Conservation (phyloP, 768 basidiomycete species). For the Rubroboletus pulcherrimus region DNA sequence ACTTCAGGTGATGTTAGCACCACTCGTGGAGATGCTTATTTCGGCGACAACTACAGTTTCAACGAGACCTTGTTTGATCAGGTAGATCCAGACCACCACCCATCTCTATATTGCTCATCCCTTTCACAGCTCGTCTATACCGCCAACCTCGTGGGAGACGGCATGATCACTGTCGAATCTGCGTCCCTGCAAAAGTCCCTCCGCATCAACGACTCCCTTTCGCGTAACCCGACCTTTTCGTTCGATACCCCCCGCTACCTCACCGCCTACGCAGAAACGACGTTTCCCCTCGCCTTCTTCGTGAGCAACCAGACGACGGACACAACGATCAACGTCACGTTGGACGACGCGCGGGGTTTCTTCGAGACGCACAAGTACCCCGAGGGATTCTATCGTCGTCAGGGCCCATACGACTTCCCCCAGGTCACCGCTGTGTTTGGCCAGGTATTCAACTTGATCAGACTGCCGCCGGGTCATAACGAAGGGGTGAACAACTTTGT, state of each 20-base stretch:
- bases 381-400: constrained; percentile 20
- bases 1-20: constrained; percentile 23
- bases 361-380: constrained; percentile 17
- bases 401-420: constrained; percentile 8
- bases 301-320: constrained; percentile 19
- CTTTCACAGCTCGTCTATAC: constrained; percentile 11
- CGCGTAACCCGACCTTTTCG: constrained; percentile 20
- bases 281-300: constrained; percentile 24
- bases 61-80: constrained; percentile 25
- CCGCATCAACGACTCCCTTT: constrained; percentile 27
- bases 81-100: background rate
- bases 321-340: constrained; percentile 14
- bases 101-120: background rate
- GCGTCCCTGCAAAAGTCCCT: constrained; percentile 17
- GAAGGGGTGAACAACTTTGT: constrained; percentile 20
- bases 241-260: constrained; percentile 21
- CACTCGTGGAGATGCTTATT: constrained; percentile 24
- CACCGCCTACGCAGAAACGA: constrained; percentile 22
- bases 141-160: constrained; percentile 19
- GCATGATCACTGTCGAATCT: constrained; percentile 20
- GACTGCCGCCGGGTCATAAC: constrained; percentile 14
- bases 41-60: constrained; percentile 23
- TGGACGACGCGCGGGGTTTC: constrained; percentile 21
- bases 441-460: background rate
- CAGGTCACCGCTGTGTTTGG: constrained; percentile 1